phyloP scores from a whole-genome alignment of 352 stramenopile species.

The Phytophthora ramorum region DNA sequence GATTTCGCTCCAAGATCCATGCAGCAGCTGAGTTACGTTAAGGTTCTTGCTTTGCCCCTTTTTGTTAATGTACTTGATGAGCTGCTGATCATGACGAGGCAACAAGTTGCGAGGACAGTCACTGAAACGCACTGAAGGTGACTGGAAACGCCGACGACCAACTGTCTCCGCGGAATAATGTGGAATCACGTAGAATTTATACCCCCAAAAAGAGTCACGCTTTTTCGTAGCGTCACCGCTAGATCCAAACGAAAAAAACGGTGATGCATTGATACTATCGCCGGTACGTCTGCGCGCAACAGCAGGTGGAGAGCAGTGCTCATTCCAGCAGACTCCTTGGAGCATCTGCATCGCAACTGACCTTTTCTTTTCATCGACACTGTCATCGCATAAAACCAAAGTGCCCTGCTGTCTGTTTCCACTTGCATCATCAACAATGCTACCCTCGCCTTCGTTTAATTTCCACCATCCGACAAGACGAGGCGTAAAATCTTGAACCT shows the following conservation, averaged over 20 bases:
- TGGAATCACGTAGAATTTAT: constrained; percentile 76
- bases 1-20: constrained; percentile 65
- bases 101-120: constrained; percentile 25
- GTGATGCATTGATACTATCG: constrained; percentile 18
- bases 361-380: not conserved
- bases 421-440: constrained; percentile 48
- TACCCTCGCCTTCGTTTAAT: constrained; percentile 58
- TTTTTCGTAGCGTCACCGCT: constrained; percentile 1
- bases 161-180: constrained; percentile 67
- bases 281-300: constrained; percentile 37
- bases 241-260: constrained; percentile 36
- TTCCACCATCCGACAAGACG: constrained; percentile 66
- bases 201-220: constrained; percentile 56
- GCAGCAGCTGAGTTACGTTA: constrained; percentile 56
- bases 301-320: constrained; percentile 31
- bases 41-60: constrained; percentile 55
- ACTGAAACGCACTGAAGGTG: constrained; percentile 34
- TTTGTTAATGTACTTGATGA: constrained; percentile 85
- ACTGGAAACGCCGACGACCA: constrained; percentile 56
- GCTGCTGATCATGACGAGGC: constrained; percentile 61
- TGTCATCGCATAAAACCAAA: constrained; percentile 3
- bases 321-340: constrained; percentile 32
- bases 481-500: constrained; percentile 62
- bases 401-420: constrained; percentile 35
- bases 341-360: constrained; percentile 4